Evolutionary conservation across 2,329 filamentous ascomycete genomes (phyloP), one percentile per base, ranked within the genome.

Genomic region (Fusarium illudens): DNA sequence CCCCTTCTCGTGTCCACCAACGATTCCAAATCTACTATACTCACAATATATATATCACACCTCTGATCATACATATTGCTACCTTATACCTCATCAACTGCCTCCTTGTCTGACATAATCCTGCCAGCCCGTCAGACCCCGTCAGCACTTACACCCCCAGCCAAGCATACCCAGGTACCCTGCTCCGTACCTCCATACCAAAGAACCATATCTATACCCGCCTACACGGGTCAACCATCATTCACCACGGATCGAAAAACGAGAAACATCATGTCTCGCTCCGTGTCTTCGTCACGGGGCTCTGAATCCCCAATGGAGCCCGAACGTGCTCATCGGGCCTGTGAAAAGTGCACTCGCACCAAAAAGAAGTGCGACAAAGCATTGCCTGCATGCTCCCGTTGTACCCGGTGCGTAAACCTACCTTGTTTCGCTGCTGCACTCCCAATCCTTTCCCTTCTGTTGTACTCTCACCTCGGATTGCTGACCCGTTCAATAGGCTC

Each of bases 351-450:
- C 68, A 79, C 77, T 10, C 65, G 77, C 39, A 79, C 77, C 55
- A 79, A 79, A 71, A 79, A 79, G 75, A 79, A 78, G 64, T 79
- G 77, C 60, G 77, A 79, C 70, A 79, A 79, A 71, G 77, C 75
- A 32, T 65, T 79, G 34, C 77, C 77, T 29, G 66, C 76, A 48
- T 79, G 77, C 58, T 77, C 76, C 57, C 71, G 77, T 34, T 79
- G 77, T 62, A 75, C 74, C 25, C 76, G 77, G 77, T 79, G 62
- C 44, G 71, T 55, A 53, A 37, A 6, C 46, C n/a, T 34, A 22
- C 15, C 48, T 55, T 42, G 22, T 39, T 42, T 8, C 44, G 29
- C 29, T 7, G 6, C 6, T n/a, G 12, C n/a, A 15, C n/a, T 34
- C 32, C n/a, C 32, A n/a, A 34, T 34, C 6, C 46, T 15, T 39